These are phyloP conservation scores for Loxodes magnus DNA, from an alignment of 73 alveolate species.

Conservation along the genomic window DNA sequence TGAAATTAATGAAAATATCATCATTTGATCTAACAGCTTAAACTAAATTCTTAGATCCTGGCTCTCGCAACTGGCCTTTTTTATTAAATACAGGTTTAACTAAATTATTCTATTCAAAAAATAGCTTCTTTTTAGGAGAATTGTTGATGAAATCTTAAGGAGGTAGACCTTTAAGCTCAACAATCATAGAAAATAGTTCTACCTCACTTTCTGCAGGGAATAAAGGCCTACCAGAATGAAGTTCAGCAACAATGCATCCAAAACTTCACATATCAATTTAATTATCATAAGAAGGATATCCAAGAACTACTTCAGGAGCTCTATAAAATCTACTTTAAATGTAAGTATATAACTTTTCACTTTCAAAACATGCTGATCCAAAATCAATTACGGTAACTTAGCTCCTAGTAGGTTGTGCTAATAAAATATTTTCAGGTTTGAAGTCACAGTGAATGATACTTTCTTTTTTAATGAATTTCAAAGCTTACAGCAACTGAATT, in stretches of 20 bases:
- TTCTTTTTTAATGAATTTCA: constrained; percentile 21
- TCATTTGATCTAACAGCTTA: not conserved
- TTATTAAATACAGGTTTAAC: not conserved
- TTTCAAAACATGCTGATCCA: not conserved
- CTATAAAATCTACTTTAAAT: not conserved
- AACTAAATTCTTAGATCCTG: not conserved
- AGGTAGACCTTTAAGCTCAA: not conserved
- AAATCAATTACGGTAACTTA: not conserved
- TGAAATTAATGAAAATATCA: not conserved
- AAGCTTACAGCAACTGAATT: constrained; percentile 20
- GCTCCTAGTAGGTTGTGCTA: not conserved
- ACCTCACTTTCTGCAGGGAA: constrained; percentile 6
- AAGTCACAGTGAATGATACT: constrained; percentile 6
- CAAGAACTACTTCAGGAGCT: constrained; percentile 10
- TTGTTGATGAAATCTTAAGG: not conserved
- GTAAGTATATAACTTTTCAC: not conserved
- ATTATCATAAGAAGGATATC: not conserved
- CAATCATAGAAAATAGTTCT: not conserved
- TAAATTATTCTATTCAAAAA: not conserved
- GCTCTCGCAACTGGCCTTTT: not conserved
- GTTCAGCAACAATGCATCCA: constrained; percentile 5
- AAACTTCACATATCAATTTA: constrained; percentile 9
- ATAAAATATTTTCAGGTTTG: constrained; percentile 7
- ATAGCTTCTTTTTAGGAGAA: not conserved
- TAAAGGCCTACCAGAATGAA: constrained; percentile 5